phyloP scores from a whole-genome alignment of 345 rosid species.

The Linum trigynum region DNA sequence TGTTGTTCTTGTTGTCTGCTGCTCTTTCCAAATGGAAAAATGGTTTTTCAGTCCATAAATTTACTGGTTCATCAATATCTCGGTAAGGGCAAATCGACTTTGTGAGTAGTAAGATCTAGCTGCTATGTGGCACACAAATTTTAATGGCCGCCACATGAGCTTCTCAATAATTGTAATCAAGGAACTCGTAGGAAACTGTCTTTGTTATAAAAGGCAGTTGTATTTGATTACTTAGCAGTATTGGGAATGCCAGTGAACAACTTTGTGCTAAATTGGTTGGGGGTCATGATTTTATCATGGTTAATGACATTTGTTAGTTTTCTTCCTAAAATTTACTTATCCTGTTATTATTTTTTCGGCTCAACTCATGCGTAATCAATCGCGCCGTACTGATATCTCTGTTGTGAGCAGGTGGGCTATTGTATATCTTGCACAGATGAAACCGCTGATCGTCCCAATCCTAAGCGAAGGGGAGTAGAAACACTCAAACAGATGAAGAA shows the following conservation, averaged over 20 bases:
- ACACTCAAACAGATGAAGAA: not conserved
- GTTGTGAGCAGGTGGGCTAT: slow-evolving; percentile 77
- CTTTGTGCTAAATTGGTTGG: too few species aligned
- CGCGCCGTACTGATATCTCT: not conserved
- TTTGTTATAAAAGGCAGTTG: too few species aligned
- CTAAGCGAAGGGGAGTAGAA: slow-evolving; percentile 66
- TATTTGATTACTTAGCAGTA: too few species aligned
- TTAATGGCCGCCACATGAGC: too few species aligned
- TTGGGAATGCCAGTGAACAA: too few species aligned
- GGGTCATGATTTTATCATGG: too few species aligned
- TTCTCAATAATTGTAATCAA: too few species aligned
- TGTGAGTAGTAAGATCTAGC: not conserved
- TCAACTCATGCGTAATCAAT: not conserved
- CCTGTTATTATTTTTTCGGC: too few species aligned
- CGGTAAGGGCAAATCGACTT: too few species aligned
- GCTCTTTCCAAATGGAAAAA: not conserved
- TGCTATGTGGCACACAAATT: not conserved
- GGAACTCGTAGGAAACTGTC: not conserved
- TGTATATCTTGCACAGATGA: slow-evolving; percentile 95
- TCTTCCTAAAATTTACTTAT: too few species aligned
- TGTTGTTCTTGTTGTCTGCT: not conserved
- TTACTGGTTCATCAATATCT: not conserved
- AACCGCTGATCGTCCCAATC: slow-evolving; percentile 93
- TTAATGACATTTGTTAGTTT: too few species aligned
- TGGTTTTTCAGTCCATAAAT: too few species aligned